Evolutionary conservation across 1,284 basidiomycete genomes (phyloP).

Genomic region (Blastosporella zonata): DNA sequence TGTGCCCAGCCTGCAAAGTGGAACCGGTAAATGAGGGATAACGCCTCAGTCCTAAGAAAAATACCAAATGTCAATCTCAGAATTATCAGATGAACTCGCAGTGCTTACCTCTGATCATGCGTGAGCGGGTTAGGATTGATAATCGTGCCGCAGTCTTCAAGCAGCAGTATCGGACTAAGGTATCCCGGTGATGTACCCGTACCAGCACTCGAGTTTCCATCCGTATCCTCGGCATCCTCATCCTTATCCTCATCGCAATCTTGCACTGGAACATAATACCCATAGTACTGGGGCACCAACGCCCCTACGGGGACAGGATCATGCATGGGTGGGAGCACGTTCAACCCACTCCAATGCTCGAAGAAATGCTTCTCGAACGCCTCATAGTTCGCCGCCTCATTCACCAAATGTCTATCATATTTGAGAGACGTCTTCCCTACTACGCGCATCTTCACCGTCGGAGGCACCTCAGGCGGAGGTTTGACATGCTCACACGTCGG

Average conservation of each 20-base stretch:
- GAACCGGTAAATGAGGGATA: slow-evolving; percentile 41
- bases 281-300: slow-evolving; percentile 53
- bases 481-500: slow-evolving; percentile 25
- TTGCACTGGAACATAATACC: slow-evolving; percentile 41
- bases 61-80: neutral
- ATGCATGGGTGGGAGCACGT: slow-evolving; percentile 37
- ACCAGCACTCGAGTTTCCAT: neutral
- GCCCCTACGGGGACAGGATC: slow-evolving; percentile 45
- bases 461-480: slow-evolving; percentile 23
- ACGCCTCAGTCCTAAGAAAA: slow-evolving; percentile 35
- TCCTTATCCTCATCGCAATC: neutral
- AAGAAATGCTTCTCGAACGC: slow-evolving; percentile 41
- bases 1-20: slow-evolving; percentile 40
- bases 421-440: slow-evolving; percentile 30
- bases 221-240: neutral
- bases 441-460: slow-evolving; percentile 30
- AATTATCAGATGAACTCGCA: neutral
- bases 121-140: slow-evolving; percentile 29
- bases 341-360: slow-evolving; percentile 47
- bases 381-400: slow-evolving; percentile 43
- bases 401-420: slow-evolving; percentile 28
- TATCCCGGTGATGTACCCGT: slow-evolving; percentile 12
- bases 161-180: slow-evolving; percentile 44
- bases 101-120: slow-evolving; percentile 32
- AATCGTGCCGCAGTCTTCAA: slow-evolving; percentile 47